phyloP scores from a whole-genome alignment of 2,329 filamentous ascomycete genomes.

The Diaporthe sp. region DNA sequence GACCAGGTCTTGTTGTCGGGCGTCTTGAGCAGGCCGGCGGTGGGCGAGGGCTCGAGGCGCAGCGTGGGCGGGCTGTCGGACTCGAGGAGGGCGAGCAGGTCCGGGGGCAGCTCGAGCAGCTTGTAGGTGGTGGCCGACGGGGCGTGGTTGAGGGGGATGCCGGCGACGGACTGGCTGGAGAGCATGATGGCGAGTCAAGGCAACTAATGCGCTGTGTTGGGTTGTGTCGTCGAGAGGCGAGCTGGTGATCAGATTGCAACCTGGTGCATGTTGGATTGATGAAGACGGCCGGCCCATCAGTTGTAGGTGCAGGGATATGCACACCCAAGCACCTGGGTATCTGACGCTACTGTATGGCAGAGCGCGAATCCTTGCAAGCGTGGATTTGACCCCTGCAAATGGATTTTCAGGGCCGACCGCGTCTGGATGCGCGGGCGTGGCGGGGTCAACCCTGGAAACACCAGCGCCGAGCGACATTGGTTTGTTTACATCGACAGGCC shows the following conservation, averaged over 20 bases:
- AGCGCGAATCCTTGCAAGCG: slow-evolving; percentile 29
- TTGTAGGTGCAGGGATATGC: background rate
- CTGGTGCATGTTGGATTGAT: background rate
- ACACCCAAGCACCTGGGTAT: slow-evolving; percentile 24
- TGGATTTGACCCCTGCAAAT: slow-evolving; percentile 19
- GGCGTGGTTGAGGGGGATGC: slow-evolving; percentile 65
- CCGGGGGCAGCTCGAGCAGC: slow-evolving; percentile 73
- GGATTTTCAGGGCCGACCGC: slow-evolving; percentile 29
- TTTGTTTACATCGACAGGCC: slow-evolving; percentile 38
- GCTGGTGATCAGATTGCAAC: background rate
- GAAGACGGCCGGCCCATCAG: background rate
- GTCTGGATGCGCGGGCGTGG: slow-evolving; percentile 24
- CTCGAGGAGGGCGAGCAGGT: slow-evolving; percentile 69
- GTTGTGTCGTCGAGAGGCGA: background rate
- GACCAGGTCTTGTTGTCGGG: slow-evolving; percentile 65
- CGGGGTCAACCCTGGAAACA: slow-evolving; percentile 21
- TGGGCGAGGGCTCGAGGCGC: slow-evolving; percentile 63
- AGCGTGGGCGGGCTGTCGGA: slow-evolving; percentile 65
- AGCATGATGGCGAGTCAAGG: slow-evolving; percentile 46
- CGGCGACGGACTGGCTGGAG: slow-evolving; percentile 61
- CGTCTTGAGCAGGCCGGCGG: slow-evolving; percentile 67
- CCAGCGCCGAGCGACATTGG: slow-evolving; percentile 4
- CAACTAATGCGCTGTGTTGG: background rate
- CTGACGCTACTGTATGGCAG: slow-evolving; percentile 12
- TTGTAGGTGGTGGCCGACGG: slow-evolving; percentile 68